Percentiles rank a stretch among this genome's conserved stretches.
Evolutionary conservation across 352 stramenopile genomes (phyloP).

Genomic region (Hyaloperonospora brassicae): DNA sequence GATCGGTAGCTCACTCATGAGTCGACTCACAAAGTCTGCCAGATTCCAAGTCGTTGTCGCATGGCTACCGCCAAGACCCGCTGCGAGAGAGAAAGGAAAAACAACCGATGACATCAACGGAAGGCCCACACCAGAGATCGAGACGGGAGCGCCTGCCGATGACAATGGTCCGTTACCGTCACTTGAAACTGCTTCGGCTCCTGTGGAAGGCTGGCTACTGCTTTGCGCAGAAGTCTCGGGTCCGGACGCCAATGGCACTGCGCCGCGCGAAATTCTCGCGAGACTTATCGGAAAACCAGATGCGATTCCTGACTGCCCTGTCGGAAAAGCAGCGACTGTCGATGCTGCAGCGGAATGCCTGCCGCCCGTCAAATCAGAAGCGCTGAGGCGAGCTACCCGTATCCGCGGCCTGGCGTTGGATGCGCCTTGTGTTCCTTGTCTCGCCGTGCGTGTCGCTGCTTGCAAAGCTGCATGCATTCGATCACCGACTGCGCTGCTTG

Average conservation of each 20-base stretch:
- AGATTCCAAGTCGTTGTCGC: conserved; percentile 54
- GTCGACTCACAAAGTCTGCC: conserved; percentile 38
- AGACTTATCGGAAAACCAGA: conserved; percentile 19
- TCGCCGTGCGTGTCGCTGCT: conserved; percentile 6
- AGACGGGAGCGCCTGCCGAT: conserved; percentile 17
- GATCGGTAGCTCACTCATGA: conserved; percentile 39
- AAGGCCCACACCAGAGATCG: conserved; percentile 29
- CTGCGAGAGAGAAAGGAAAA: conserved; percentile 42
- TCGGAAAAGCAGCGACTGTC: neutral
- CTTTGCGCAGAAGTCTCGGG: conserved; percentile 3
- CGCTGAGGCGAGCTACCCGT: conserved; percentile 19
- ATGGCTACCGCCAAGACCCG: conserved; percentile 31
- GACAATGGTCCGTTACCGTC: conserved; percentile 6
- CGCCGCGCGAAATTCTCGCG: conserved; percentile 1
- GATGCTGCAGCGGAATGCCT: conserved; percentile 1
- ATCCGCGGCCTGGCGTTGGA: conserved; percentile 11
- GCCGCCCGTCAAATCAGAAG: conserved; percentile 7
- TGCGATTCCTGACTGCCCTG: conserved; percentile 8
- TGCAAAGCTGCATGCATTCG: conserved; percentile 9
- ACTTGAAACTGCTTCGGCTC: conserved; percentile 1
- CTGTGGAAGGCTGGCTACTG: conserved; percentile 3
- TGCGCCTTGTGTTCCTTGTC: conserved; percentile 8
- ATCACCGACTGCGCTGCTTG: neutral
- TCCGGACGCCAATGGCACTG: neutral
- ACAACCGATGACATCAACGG: conserved; percentile 44